A percentile compares a stretch with the other conserved stretches of the same genome.
These are phyloP conservation scores for Cyclanthera cordifolia DNA, from an alignment of 306 rosid genomes.

Conservation along the genomic window DNA sequence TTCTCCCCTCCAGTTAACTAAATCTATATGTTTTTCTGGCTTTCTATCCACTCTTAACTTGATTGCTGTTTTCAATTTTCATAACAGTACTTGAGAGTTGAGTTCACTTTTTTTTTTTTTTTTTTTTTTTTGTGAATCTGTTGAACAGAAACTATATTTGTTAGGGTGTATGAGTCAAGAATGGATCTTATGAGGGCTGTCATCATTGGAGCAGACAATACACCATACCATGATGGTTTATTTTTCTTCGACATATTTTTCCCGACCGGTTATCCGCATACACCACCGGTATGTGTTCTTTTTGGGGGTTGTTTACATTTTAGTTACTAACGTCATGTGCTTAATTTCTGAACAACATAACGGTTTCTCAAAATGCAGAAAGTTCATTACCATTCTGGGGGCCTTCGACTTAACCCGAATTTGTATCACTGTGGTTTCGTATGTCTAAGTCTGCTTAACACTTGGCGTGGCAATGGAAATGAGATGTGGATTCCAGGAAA, in stretches of 20 bases:
- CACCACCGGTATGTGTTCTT: constrained; percentile 60
- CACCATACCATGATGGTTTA: constrained; percentile 92
- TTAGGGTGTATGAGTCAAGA: constrained; percentile 68
- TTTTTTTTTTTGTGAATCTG: constrained; percentile 1
- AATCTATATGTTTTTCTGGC: too few species aligned
- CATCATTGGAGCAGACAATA: constrained; percentile 85
- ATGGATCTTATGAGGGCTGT: constrained; percentile 89
- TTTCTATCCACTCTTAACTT: too few species aligned
- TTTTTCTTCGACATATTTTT: constrained; percentile 79
- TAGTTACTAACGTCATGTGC: background rate
- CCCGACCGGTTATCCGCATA: constrained; percentile 54
- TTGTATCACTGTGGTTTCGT: constrained; percentile 72
- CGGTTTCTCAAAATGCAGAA: constrained; percentile 31
- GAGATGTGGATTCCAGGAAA: constrained; percentile 76
- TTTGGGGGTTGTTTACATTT: background rate
- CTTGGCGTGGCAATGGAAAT: constrained; percentile 60
- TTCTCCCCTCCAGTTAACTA: too few species aligned
- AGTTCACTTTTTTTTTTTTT: too few species aligned
- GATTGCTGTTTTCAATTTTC: too few species aligned
- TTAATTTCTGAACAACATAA: background rate
- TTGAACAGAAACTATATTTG: constrained; percentile 59
- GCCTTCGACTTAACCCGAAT: constrained; percentile 82
- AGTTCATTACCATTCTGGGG: constrained; percentile 73
- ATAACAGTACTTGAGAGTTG: too few species aligned
- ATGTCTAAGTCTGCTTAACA: constrained; percentile 85